Evolutionary conservation across 176 grass and related monocot species (phyloP).

Genomic region (Cenchrus americanus): DNA sequence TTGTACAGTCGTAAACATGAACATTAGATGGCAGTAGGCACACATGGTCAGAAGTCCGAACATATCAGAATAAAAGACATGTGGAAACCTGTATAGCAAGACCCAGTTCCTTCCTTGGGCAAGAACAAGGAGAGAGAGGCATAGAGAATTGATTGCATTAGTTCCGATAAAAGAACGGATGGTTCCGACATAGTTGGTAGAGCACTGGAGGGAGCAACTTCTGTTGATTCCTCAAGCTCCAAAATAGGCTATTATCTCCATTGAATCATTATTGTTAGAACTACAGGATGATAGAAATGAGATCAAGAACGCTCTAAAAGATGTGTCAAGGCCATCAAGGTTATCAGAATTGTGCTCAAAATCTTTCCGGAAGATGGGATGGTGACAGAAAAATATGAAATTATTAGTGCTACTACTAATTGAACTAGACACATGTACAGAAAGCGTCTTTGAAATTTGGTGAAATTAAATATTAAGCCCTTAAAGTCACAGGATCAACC

Average conservation of each 20-base stretch:
- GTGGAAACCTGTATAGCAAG: slow-evolving; percentile 86
- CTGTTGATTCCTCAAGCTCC: slow-evolving; percentile 54
- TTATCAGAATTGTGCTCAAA: slow-evolving; percentile 51
- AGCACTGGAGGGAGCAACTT: slow-evolving; percentile 43
- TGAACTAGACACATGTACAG: neutral
- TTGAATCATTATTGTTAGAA: slow-evolving; percentile 42
- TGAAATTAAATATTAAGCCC: neutral
- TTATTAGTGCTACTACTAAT: neutral
- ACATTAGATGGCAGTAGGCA: slow-evolving; percentile 20
- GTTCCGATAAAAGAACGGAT: slow-evolving; percentile 81
- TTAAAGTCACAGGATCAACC: no score
- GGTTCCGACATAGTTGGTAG: slow-evolving; percentile 83
- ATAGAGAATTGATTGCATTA: slow-evolving; percentile 69
- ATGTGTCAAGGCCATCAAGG: slow-evolving; percentile 86
- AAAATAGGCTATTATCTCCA: slow-evolving; percentile 45
- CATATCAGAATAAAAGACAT: slow-evolving; percentile 18
- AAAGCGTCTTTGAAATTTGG: slow-evolving; percentile 26
- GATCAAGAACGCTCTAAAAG: slow-evolving; percentile 86
- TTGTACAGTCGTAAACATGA: slow-evolving; percentile 57
- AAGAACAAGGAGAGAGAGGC: slow-evolving; percentile 80
- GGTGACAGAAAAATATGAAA: neutral
- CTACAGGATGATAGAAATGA: slow-evolving; percentile 72
- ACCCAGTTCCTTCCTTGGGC: slow-evolving; percentile 95
- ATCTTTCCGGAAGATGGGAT: slow-evolving; percentile 36
- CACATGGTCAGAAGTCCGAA: neutral